A percentile compares a stretch with the other conserved stretches of the same genome.
Conservation (phyloP, 768 basidiomycete species). For the Boletus rubroflammeus region DNA sequence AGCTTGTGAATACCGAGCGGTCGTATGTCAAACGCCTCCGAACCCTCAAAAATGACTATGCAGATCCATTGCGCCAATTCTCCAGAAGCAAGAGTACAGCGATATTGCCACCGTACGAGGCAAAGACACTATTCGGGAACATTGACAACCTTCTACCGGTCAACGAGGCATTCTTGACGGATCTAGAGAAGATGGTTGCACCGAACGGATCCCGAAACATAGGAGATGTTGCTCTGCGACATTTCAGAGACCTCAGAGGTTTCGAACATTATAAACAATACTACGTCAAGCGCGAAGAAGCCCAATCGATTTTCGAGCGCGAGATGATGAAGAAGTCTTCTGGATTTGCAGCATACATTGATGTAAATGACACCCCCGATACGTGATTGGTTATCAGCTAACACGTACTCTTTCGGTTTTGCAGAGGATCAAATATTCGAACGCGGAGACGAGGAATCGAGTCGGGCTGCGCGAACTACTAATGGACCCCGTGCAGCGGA, state of each 20-base stretch:
- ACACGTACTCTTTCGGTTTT: not conserved
- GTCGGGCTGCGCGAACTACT: conserved; percentile 87
- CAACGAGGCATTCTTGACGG: conserved; percentile 82
- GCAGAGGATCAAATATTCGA: conserved; percentile 85
- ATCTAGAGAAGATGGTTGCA: conserved; percentile 75
- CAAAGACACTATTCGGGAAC: conserved; percentile 91
- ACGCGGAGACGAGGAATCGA: conserved; percentile 69
- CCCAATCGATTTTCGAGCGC: conserved; percentile 81
- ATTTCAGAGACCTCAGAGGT: conserved; percentile 79
- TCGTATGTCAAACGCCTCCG: conserved; percentile 83
- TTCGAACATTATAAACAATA: conserved; percentile 93
- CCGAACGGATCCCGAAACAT: conserved; percentile 57
- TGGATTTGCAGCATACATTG: conserved; percentile 81
- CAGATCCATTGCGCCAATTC: conserved; percentile 85
- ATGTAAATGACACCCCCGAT: conserved; percentile 52
- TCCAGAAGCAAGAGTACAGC: conserved; percentile 80
- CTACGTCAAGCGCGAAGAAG: conserved; percentile 90
- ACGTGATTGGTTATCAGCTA: conserved; percentile 8
- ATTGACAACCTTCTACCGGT: conserved; percentile 84
- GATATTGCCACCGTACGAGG: conserved; percentile 87
- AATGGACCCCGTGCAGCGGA: conserved; percentile 95
- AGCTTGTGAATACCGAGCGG: conserved; percentile 85
- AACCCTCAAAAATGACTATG: conserved; percentile 84
- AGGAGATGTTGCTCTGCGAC: conserved; percentile 81
- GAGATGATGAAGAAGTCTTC: conserved; percentile 78